Evolutionary conservation across 768 basidiomycete species (phyloP), one percentile per base, ranked within the genome.

Genomic region (Tylopilus plumbeoviolaceoides): DNA sequence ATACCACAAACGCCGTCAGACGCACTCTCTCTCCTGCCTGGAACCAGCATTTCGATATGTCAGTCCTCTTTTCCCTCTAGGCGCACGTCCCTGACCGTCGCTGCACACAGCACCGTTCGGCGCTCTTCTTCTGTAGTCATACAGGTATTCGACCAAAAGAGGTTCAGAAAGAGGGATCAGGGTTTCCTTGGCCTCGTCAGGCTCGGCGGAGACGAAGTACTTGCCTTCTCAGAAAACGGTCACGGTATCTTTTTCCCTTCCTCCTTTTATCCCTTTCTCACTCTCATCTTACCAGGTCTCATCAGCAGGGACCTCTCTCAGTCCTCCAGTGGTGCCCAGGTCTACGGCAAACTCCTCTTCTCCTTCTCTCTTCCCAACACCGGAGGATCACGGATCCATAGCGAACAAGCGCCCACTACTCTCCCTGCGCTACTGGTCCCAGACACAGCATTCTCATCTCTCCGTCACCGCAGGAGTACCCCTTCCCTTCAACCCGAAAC

Each of bases 41-140:
- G 90, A 88, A 84, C 59, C 88, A 92, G 67, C 78, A 82, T 50
- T 93, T 93, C 63, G 89, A 92, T 65, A 78, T 94, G 91, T 92
- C 57, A 68, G 87, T 72, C 14, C 38, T 20, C 18, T 58, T 51
- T 59, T 54, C 47, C 42, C 18, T 6, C 9, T 20, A 38, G n/a
- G 20, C 25, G 1, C 57, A 18, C 44, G n/a, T 53, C 49, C 17
- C 53, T 59, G 21, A 59, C 49, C 4, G 4, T 47, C 36, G 35
- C 25, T 40, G 0, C 48, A 21, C 31, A 5, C 58, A 90, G 90
- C 58, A 78, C 76, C 56, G 81, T 93, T 58, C 85, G 81, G 42
- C 84, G 81, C 55, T 83, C 83, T 27, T 92, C 91, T 33, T 77
- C 82, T 60, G 78, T 95, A 63, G 78, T 80, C 23, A 88, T 95